Evolutionary conservation across 2,329 filamentous ascomycete genomes (phyloP).

Genomic region (Colletotrichum kahawae): DNA sequence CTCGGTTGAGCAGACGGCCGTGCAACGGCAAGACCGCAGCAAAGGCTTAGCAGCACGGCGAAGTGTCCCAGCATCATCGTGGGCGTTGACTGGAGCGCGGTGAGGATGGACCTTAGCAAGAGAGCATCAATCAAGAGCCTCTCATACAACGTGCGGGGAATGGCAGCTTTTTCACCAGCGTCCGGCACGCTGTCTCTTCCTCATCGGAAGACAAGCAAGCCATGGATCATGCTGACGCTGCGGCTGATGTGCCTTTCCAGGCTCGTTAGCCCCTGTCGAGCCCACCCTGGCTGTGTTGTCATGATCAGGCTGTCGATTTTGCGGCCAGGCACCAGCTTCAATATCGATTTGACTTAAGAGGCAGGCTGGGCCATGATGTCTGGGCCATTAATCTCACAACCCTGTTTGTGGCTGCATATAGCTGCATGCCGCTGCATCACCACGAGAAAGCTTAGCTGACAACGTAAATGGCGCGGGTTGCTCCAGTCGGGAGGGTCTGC

Average conservation of each 20-base stretch:
- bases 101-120: not conserved
- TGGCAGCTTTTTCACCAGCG: not conserved
- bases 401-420: not conserved
- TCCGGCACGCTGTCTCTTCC: not conserved
- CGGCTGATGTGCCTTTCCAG: not conserved
- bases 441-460: not conserved
- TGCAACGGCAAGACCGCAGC: not conserved
- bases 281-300: not conserved
- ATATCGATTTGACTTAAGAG: not conserved
- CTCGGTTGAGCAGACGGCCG: not conserved
- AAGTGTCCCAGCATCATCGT: not conserved
- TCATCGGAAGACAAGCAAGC: not conserved
- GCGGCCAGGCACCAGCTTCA: not conserved
- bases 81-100: not conserved
- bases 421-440: not conserved
- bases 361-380: not conserved
- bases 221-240: not conserved
- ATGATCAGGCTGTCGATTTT: not conserved
- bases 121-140: not conserved
- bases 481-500: not conserved
- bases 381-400: not conserved
- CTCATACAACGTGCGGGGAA: not conserved
- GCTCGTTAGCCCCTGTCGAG: not conserved
- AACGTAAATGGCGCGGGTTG: fast-evolving
- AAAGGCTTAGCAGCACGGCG: not conserved